Percentiles rank a stretch among this genome's conserved stretches.
Conservation (phyloP, 129 eudicot species). For the Chrysanthemum makinoi region DNA sequence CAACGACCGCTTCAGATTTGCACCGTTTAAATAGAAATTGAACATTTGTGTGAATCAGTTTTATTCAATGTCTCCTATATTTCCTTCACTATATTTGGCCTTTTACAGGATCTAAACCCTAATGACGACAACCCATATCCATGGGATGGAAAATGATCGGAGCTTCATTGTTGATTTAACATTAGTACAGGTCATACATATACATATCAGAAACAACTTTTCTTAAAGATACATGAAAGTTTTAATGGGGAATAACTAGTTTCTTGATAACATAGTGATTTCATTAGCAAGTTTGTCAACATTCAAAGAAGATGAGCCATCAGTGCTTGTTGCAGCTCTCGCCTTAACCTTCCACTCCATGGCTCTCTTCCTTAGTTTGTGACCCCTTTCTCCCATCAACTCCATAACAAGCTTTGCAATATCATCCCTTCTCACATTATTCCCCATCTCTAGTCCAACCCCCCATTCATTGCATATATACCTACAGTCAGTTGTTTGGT, state of each 20-base stretch:
- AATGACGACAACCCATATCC: too few relatives aligned
- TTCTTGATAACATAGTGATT: conserved; percentile 18
- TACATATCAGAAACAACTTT: too few relatives aligned
- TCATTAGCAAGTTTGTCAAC: conserved; percentile 18
- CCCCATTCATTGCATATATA: conserved; percentile 19
- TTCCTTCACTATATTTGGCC: too few relatives aligned
- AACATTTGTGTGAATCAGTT: too few relatives aligned
- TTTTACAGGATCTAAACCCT: too few relatives aligned
- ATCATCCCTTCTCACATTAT: conserved; percentile 11
- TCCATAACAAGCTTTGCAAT: conserved; percentile 15
- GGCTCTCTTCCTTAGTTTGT: conserved; percentile 4
- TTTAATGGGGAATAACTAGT: not conserved
- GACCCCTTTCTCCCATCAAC: conserved; percentile 28
- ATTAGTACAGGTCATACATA: too few relatives aligned
- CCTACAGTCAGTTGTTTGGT: conserved; percentile 16
- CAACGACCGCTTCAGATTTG: too few relatives aligned
- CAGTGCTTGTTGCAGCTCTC: not conserved
- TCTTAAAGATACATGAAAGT: not conserved
- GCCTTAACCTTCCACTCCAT: conserved; percentile 12
- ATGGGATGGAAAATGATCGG: too few relatives aligned
- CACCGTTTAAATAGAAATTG: too few relatives aligned
- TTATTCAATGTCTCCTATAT: too few relatives aligned
- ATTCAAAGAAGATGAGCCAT: conserved; percentile 22
- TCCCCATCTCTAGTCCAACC: conserved; percentile 22
- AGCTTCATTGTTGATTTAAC: too few relatives aligned